Evolutionary conservation across 2,329 filamentous ascomycete genomes (phyloP).

Genomic region (Coccinonectria pachysandricola): DNA sequence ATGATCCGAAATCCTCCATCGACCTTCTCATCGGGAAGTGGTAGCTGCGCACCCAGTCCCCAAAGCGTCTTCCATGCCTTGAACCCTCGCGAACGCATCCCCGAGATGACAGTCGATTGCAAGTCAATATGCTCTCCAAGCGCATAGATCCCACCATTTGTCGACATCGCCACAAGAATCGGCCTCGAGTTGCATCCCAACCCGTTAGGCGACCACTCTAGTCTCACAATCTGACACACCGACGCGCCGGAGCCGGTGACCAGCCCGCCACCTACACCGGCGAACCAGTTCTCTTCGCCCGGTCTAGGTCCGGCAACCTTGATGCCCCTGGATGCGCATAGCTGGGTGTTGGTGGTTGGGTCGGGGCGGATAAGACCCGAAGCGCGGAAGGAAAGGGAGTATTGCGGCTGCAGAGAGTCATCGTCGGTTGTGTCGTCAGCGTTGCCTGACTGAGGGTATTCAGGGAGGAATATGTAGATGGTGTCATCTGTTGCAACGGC

Average conservation of each 20-base stretch:
- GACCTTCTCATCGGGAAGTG: slow-evolving; percentile 33
- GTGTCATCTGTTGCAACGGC: slow-evolving; percentile 48
- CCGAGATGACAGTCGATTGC: slow-evolving; percentile 17
- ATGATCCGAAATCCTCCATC: slow-evolving; percentile 22
- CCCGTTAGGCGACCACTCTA: slow-evolving; percentile 49
- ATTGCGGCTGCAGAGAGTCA: slow-evolving; percentile 22
- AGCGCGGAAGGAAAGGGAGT: slow-evolving; percentile 23
- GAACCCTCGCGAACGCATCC: slow-evolving; percentile 29
- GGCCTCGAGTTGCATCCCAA: slow-evolving; percentile 44
- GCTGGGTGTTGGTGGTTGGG: slow-evolving; percentile 33
- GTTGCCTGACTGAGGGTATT: slow-evolving; percentile 23
- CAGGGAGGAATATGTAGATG: slow-evolving; percentile 40
- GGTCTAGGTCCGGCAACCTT: slow-evolving; percentile 18
- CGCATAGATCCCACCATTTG: slow-evolving; percentile 37
- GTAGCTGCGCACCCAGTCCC: slow-evolving; percentile 42
- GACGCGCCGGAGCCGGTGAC: slow-evolving; percentile 38
- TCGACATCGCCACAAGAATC: slow-evolving; percentile 40
- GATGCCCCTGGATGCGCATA: slow-evolving; percentile 30
- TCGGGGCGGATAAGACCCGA: slow-evolving; percentile 28
- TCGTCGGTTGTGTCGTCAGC: slow-evolving; percentile 18
- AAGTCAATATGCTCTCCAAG: slow-evolving; percentile 37
- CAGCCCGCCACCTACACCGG: slow-evolving; percentile 34
- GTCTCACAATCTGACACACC: slow-evolving; percentile 42
- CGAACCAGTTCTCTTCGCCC: slow-evolving; percentile 22
- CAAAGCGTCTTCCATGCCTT: slow-evolving; percentile 45